phyloP scores from a whole-genome alignment of 306 rosid genomes.

The Lathyrus aphaca region DNA sequence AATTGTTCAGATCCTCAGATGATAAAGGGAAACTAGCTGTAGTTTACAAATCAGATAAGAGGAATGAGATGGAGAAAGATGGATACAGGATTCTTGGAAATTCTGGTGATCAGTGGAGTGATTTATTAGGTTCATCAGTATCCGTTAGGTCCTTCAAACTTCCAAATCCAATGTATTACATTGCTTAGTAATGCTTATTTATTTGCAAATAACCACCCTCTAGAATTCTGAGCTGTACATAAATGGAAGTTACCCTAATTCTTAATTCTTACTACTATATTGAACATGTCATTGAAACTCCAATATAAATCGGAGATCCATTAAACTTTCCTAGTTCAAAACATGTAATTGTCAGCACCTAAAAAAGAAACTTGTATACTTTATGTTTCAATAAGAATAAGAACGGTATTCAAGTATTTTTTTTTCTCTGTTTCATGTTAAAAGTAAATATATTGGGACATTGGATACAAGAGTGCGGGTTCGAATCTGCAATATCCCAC shows the following conservation, averaged over 20 bases:
- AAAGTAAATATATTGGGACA: too few relatives aligned
- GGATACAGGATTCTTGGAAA: constrained; percentile 84
- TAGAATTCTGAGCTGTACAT: constrained; percentile 38
- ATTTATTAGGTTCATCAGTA: constrained; percentile 65
- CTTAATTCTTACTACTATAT: constrained; percentile 18
- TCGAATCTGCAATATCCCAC: too few relatives aligned
- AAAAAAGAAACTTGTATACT: too few relatives aligned
- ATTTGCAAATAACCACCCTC: constrained; percentile 30
- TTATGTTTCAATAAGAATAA: too few relatives aligned
- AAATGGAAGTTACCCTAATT: not conserved
- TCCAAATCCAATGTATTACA: constrained; percentile 95
- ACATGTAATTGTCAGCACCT: too few relatives aligned
- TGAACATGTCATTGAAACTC: constrained; percentile 18
- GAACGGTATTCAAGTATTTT: too few relatives aligned
- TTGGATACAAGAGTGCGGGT: too few relatives aligned
- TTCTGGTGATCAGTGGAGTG: constrained; percentile 98
- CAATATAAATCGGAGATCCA: not conserved
- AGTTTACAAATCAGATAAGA: constrained; percentile 79
- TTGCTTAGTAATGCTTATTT: constrained; percentile 47
- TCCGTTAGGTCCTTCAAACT: constrained; percentile 85
- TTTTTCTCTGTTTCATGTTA: too few relatives aligned
- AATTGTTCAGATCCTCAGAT: constrained; percentile 56
- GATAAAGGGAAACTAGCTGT: constrained; percentile 71
- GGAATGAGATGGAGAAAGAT: constrained; percentile 73
- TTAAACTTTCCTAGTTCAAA: too few relatives aligned